Evolutionary conservation across 768 basidiomycete species (phyloP).

Genomic region (Boletus tomentosulus): DNA sequence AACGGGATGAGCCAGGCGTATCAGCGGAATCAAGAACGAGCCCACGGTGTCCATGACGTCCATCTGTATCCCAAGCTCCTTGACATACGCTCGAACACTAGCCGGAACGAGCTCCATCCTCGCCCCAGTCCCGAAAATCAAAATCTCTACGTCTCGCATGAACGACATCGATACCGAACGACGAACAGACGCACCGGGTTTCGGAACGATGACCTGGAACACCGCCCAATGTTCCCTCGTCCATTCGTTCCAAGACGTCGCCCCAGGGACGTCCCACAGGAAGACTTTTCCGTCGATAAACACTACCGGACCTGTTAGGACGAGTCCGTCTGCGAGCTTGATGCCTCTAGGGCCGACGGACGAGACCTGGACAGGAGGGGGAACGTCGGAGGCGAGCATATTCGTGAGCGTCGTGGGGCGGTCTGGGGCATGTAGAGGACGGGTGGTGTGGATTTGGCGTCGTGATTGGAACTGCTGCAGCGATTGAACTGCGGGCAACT

Average conservation of each 20-base stretch:
- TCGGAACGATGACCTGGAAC: conserved; percentile 78
- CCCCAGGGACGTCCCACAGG: conserved; percentile 77
- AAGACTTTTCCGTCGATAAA: conserved; percentile 85
- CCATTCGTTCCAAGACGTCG: conserved; percentile 65
- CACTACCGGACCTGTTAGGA: conserved; percentile 73
- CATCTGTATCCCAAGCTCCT: conserved; percentile 74
- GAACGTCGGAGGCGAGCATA: conserved; percentile 64
- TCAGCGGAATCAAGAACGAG: not conserved
- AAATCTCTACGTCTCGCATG: conserved; percentile 59
- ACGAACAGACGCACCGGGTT: conserved; percentile 61
- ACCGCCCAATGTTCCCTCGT: conserved; percentile 66
- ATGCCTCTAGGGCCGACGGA: conserved; percentile 63
- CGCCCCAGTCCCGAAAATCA: conserved; percentile 85
- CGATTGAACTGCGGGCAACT: not conserved
- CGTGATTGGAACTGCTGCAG: not conserved
- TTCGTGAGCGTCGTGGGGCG: conserved; percentile 49
- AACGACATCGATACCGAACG: not conserved
- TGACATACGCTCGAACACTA: conserved; percentile 61
- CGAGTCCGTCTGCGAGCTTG: conserved; percentile 70
- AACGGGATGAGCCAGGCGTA: not conserved
- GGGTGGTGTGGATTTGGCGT: conserved; percentile 16
- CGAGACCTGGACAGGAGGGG: conserved; percentile 68
- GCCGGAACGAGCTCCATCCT: conserved; percentile 67
- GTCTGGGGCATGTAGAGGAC: conserved; percentile 8
- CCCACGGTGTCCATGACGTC: conserved; percentile 83